These are phyloP conservation scores for Picea abies DNA, from an alignment of 83 land plant species.

Conservation along the genomic window DNA sequence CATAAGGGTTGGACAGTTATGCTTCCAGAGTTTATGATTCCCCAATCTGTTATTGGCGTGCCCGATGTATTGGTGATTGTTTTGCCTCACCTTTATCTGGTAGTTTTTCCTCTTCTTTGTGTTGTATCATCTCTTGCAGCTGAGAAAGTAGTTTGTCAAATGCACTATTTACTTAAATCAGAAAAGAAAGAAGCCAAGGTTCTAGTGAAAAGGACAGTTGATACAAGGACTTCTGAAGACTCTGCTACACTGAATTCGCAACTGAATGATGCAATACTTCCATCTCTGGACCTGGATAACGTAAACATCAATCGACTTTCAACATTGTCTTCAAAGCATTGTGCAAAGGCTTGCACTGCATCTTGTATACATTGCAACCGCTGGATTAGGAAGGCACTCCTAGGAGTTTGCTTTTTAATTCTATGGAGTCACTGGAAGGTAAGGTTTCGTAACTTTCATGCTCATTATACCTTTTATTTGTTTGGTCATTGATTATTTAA, in stretches of 20 bases:
- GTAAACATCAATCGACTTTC: background rate
- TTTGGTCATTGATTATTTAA: background rate
- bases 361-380: conserved; percentile 20
- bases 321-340: background rate
- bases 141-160: conserved; percentile 41
- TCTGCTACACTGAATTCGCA: background rate
- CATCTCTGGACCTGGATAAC: background rate
- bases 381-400: conserved; percentile 51
- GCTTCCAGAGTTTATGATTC: background rate
- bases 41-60: conserved; percentile 40
- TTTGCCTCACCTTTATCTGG: conserved; percentile 65
- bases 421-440: conserved; percentile 64
- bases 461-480: background rate
- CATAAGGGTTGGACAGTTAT: conserved; percentile 65
- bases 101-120: conserved; percentile 58
- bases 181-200: conserved; percentile 59
- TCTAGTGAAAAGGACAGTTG: background rate
- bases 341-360: conserved; percentile 7
- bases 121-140: conserved; percentile 44
- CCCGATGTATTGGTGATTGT: conserved; percentile 85
- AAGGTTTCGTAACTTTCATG: conserved; percentile 6
- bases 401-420: conserved; percentile 40
- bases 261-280: background rate
- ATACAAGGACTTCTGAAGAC: background rate
- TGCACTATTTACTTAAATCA: conserved; percentile 30